These are phyloP conservation scores for Aspergillus novoparasiticus DNA, from an alignment of 2,329 filamentous ascomycete species.

Conservation along the genomic window DNA sequence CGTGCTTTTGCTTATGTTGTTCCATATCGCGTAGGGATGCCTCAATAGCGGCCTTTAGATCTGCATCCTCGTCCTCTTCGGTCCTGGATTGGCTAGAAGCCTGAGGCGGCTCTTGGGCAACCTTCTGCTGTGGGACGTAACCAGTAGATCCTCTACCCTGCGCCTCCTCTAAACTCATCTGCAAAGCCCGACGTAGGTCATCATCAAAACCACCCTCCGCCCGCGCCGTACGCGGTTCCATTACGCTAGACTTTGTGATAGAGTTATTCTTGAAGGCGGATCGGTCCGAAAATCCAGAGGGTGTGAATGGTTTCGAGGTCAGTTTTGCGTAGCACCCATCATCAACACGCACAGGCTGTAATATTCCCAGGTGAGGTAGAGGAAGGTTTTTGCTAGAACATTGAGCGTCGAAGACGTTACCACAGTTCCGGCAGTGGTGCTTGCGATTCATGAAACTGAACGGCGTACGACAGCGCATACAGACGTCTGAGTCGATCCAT, in stretches of 20 bases:
- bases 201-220: slow-evolving; percentile 93
- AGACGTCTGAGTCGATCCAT: slow-evolving; percentile 97
- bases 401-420: slow-evolving; percentile 93
- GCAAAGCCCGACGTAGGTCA: slow-evolving; percentile 86
- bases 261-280: slow-evolving; percentile 50
- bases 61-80: slow-evolving; percentile 85
- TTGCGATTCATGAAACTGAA: slow-evolving; percentile 99
- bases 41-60: slow-evolving; percentile 91
- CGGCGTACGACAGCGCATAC: slow-evolving; percentile 92
- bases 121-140: slow-evolving; percentile 68
- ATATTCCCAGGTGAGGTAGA: slow-evolving; percentile 88
- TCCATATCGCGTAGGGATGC: slow-evolving; percentile 97
- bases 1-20: slow-evolving; percentile 91
- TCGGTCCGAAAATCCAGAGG: slow-evolving; percentile 44
- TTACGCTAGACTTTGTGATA: slow-evolving; percentile 69
- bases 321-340: slow-evolving; percentile 93
- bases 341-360: slow-evolving; percentile 88
- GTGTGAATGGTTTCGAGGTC: slow-evolving; percentile 66
- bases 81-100: slow-evolving; percentile 43
- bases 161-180: slow-evolving; percentile 96
- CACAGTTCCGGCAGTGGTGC: slow-evolving; percentile 97
- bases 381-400: slow-evolving; percentile 89
- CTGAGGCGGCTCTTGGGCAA: slow-evolving; percentile 41
- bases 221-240: slow-evolving; percentile 88
- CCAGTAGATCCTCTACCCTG: slow-evolving; percentile 70